phyloP scores from a whole-genome alignment of 2,329 filamentous ascomycete genomes.

The Thielaviopsis euricoi region DNA sequence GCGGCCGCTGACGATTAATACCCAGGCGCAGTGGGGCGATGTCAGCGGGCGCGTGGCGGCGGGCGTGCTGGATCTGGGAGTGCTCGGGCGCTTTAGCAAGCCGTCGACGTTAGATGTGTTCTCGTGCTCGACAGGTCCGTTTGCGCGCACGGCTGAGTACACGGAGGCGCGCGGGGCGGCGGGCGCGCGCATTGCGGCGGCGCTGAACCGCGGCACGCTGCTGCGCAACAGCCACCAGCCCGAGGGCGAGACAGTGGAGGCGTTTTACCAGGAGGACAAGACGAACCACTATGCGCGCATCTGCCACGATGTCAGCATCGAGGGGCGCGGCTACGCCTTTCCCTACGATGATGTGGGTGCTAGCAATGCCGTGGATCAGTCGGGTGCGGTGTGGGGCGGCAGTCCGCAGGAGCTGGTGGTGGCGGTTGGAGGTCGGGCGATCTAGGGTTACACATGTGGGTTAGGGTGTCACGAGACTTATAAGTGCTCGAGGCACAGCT shows the following conservation, averaged over 20 bases:
- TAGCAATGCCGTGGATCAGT: constrained; percentile 38
- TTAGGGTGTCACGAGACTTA: not conserved
- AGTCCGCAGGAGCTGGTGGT: constrained; percentile 39
- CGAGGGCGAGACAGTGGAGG: constrained; percentile 27
- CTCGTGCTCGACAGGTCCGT: constrained; percentile 38
- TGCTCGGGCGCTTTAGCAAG: constrained; percentile 25
- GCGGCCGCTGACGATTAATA: constrained; percentile 32
- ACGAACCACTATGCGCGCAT: constrained; percentile 55
- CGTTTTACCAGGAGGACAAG: constrained; percentile 35
- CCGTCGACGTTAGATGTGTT: constrained; percentile 34
- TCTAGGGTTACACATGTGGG: not conserved
- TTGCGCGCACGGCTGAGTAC: constrained; percentile 27
- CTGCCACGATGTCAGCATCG: constrained; percentile 42
- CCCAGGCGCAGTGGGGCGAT: constrained; percentile 35
- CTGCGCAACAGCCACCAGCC: constrained; percentile 35
- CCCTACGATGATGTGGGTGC: constrained; percentile 54
- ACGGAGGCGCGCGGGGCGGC: constrained; percentile 39
- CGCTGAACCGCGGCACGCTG: constrained; percentile 59
- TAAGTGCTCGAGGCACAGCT: too few species aligned
- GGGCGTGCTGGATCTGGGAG: constrained; percentile 21
- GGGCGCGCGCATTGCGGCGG: constrained; percentile 57
- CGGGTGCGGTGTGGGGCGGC: constrained; percentile 42
- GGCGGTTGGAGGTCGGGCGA: constrained; percentile 31
- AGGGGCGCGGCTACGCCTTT: constrained; percentile 50
- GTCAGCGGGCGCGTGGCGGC: constrained; percentile 29